phyloP scores from a whole-genome alignment of 768 basidiomycete species.

The Amanita muscaria region DNA sequence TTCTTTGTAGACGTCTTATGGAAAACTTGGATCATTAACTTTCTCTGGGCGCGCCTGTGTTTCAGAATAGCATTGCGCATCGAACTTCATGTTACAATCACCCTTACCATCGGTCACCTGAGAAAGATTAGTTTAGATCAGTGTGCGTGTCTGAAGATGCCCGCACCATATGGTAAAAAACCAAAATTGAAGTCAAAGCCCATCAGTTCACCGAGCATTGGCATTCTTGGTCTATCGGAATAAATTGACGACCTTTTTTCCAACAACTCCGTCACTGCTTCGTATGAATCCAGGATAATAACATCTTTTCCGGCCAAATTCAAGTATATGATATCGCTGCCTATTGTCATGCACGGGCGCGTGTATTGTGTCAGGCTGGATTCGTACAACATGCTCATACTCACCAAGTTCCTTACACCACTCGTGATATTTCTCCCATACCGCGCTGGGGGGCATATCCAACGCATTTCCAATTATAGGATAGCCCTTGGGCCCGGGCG shows the following conservation, averaged over 20 bases:
- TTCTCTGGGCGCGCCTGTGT: conserved; percentile 21
- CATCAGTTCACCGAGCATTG: background rate
- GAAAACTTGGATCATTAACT: conserved; percentile 17
- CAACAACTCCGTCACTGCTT: background rate
- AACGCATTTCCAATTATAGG: background rate
- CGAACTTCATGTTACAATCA: background rate
- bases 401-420: background rate
- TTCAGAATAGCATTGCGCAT: too few species aligned
- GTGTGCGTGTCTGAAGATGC: too few species aligned
- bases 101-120: background rate
- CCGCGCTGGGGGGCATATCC: background rate
- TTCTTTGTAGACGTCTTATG: conserved; percentile 9
- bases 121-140: too few species aligned
- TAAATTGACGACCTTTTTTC: background rate
- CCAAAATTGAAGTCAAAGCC: too few species aligned
- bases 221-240: background rate
- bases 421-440: background rate
- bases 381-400: background rate
- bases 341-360: background rate
- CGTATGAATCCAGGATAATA: background rate
- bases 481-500: background rate
- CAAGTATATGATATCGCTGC: background rate
- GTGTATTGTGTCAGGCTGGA: too few species aligned
- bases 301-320: background rate
- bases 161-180: too few species aligned